Evolutionary conservation across 2,329 filamentous ascomycete species (phyloP).

Genomic region (Phialophora chinensis): DNA sequence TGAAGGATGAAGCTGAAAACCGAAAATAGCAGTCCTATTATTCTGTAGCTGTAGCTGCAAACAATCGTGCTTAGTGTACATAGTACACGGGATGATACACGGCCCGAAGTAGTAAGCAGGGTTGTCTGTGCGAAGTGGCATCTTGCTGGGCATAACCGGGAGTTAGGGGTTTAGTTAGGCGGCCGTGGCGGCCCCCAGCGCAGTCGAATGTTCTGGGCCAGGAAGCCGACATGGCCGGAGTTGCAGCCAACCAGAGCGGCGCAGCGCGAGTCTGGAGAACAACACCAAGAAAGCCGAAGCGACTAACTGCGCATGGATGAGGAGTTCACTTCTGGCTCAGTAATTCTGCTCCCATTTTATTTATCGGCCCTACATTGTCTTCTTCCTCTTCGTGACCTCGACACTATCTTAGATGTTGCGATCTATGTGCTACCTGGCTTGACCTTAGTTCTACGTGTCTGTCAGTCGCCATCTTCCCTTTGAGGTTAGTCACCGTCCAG

Average conservation of each 20-base stretch:
- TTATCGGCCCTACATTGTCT: conserved; percentile 18
- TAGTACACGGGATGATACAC: not conserved
- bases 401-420: conserved; percentile 6
- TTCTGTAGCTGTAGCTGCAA: not conserved
- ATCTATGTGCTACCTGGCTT: conserved; percentile 18
- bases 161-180: conserved; percentile 14
- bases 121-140: not conserved
- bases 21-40: not conserved
- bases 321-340: not conserved
- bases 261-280: conserved; percentile 6
- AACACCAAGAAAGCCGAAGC: conserved; percentile 13
- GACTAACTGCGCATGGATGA: conserved; percentile 2
- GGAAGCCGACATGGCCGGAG: conserved; percentile 20
- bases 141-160: conserved; percentile 9
- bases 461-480: conserved; percentile 9
- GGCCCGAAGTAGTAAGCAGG: not conserved
- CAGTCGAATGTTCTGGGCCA: conserved; percentile 18
- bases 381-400: conserved; percentile 3
- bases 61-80: not conserved
- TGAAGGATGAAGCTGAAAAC: not conserved
- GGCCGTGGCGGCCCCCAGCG: not conserved
- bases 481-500: conserved; percentile 31
- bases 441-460: not conserved
- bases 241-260: conserved; percentile 14
- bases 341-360: conserved; percentile 11